Percentiles rank a stretch among this genome's conserved stretches.
phyloP scores from a whole-genome alignment of 2,329 filamentous ascomycete genomes.

The Paraconiothyrium sp. region DNA sequence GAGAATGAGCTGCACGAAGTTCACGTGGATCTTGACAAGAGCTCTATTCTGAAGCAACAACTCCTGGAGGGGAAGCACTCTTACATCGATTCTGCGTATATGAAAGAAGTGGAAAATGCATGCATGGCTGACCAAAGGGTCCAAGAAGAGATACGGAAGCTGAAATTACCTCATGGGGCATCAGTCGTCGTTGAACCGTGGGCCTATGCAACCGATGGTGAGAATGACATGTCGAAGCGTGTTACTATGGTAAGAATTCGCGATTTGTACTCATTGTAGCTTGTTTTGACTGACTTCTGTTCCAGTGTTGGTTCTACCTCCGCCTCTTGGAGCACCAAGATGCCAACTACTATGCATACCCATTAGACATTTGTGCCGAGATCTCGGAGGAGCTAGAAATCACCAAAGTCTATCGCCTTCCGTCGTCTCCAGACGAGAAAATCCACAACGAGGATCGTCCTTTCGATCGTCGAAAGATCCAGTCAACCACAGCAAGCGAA shows the following conservation, averaged over 20 bases:
- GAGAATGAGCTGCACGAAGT: slow-evolving; percentile 43
- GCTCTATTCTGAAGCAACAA: slow-evolving; percentile 37
- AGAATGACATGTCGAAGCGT: slow-evolving; percentile 60
- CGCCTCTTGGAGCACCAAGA: slow-evolving; percentile 54
- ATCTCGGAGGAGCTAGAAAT: slow-evolving; percentile 61
- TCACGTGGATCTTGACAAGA: slow-evolving; percentile 33
- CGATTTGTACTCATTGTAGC: neutral
- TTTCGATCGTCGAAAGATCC: slow-evolving; percentile 57
- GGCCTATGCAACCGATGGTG: slow-evolving; percentile 65
- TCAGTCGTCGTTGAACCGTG: slow-evolving; percentile 63
- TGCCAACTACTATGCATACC: slow-evolving; percentile 68
- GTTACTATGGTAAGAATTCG: slow-evolving; percentile 58
- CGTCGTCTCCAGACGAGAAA: slow-evolving; percentile 48
- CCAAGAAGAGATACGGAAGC: slow-evolving; percentile 53
- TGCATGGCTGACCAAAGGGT: slow-evolving; percentile 57
- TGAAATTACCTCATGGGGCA: slow-evolving; percentile 57
- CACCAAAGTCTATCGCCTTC: slow-evolving; percentile 61
- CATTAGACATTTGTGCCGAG: slow-evolving; percentile 63
- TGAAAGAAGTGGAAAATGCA: slow-evolving; percentile 59
- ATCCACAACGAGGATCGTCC: slow-evolving; percentile 47
- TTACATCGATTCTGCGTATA: slow-evolving; percentile 59
- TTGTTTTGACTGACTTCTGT: neutral
- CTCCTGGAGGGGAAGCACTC: slow-evolving; percentile 56
- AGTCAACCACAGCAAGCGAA: slow-evolving; percentile 34
- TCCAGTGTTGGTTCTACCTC: slow-evolving; percentile 52